Base-by-base conservation (phyloP, 2,329 filamentous ascomycete genomes). In the Anthostomella pinea region DNA sequence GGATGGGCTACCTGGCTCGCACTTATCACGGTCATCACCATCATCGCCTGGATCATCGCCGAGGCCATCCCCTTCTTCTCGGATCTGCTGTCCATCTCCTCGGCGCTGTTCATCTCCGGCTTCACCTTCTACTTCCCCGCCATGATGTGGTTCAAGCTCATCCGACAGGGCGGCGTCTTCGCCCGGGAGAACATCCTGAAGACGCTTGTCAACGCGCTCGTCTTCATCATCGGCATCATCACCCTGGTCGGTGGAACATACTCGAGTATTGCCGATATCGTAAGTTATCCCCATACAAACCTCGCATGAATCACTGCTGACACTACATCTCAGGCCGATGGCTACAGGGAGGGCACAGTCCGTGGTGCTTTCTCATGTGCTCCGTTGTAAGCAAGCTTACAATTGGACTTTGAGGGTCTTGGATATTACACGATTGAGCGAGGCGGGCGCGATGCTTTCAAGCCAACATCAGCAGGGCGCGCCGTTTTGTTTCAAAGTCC, bases 1-100 rank as follows among this genome's bases (percentile, higher is more conserved):
- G 58, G 57, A 18, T 61, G 58, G 58, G 42, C 44, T 17, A 52
- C 57, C 17, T 86, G 85, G 85, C 53, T 81, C 10, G 64, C 40
- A 3, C 75, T 88, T 8, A 73, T 79, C 18, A 59, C 70, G 1
- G 47, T 58, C 30, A 58, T 83, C 27, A 88, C 83, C 66, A 33
- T 83, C 8, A 35, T 84, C 9, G 80, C 80, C 4, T 89, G 80
- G 73, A 58, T 88, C 48, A 80, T 89, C 46, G 83, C 84, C 10
- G 78, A 84, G 53, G 76, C 81, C 1, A 83, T 89, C 28, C 85
- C 85, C 3, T 80, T 82, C 57, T 90, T 89, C 66, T 77, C 76
- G 44, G 70, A 83, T 32, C 66, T 89, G 28, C 64, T 89, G n/a
- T 67, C 69, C 38, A 69, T 75, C 52, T 66, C 58, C 30, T 73